Evolutionary conservation across 352 stramenopile genomes (phyloP).

Genomic region (Globisporangium abappressorium): DNA sequence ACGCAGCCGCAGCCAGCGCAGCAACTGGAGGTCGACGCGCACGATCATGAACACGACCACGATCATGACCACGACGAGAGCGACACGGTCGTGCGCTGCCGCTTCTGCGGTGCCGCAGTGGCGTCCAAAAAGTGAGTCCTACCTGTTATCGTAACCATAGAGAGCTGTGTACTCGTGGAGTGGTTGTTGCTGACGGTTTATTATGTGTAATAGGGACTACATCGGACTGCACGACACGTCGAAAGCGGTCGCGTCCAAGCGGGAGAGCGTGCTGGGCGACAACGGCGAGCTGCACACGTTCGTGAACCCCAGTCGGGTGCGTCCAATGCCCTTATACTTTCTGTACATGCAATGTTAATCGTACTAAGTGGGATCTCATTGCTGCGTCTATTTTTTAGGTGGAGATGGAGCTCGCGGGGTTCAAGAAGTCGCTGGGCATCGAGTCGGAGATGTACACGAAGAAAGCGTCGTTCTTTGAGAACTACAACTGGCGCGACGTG

Average conservation of each 20-base stretch:
- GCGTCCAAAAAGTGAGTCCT: constrained; percentile 54
- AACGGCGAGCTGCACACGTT: constrained; percentile 70
- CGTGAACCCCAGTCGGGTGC: constrained; percentile 66
- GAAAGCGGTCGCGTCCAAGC: constrained; percentile 58
- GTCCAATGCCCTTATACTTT: constrained; percentile 6
- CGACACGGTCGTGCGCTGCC: constrained; percentile 61
- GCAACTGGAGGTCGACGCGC: neutral
- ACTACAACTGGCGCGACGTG: constrained; percentile 81
- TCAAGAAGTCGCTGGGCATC: constrained; percentile 54
- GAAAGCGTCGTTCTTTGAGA: constrained; percentile 75
- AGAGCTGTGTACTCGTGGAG: neutral
- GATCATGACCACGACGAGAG: constrained; percentile 16
- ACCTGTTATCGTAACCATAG: neutral
- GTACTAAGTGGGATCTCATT: neutral
- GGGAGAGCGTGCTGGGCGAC: constrained; percentile 47
- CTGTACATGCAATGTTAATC: neutral
- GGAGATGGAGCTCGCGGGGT: constrained; percentile 77
- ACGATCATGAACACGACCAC: constrained; percentile 18
- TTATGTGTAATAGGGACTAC: constrained; percentile 48
- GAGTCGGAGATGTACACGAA: constrained; percentile 66
- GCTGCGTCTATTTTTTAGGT: constrained; percentile 27
- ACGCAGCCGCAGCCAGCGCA: neutral
- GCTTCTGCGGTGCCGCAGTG: constrained; percentile 68
- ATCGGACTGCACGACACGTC: constrained; percentile 69
- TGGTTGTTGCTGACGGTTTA: neutral